Conservation (phyloP, 116 monocot genomes). For the Zostera marina region DNA sequence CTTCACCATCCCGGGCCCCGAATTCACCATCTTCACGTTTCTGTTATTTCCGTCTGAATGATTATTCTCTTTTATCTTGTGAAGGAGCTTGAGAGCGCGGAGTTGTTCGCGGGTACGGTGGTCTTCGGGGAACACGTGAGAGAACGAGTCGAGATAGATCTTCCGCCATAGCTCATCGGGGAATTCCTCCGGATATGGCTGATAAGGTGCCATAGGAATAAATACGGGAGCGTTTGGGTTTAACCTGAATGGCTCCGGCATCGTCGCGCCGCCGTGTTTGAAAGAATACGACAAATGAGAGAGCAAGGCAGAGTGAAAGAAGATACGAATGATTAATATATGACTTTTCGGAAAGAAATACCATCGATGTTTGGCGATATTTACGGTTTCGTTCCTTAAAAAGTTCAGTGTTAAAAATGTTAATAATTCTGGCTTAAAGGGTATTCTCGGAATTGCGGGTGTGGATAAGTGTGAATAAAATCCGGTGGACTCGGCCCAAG, state of each 20-base stretch:
- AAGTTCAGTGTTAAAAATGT: no score
- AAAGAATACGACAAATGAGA: no score
- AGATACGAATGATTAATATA: no score
- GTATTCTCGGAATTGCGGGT: no score
- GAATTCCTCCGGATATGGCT: conserved; percentile 60
- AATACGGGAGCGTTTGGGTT: conserved; percentile 89
- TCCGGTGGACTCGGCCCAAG: no score
- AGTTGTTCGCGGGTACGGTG: conserved; percentile 42
- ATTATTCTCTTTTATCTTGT: neutral
- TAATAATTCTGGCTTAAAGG: no score
- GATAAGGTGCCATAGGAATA: conserved; percentile 61
- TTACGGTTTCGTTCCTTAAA: no score
- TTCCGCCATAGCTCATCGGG: conserved; percentile 81
- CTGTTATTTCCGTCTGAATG: neutral
- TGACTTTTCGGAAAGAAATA: no score
- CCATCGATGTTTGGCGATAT: no score
- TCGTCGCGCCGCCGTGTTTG: neutral
- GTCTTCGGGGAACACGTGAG: conserved; percentile 48
- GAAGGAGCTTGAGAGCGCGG: neutral
- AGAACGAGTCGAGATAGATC: conserved; percentile 30
- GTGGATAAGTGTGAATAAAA: no score
- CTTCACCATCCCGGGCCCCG: neutral
- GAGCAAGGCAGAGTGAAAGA: no score
- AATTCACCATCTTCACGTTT: neutral
- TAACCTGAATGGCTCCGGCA: conserved; percentile 8